Evolutionary conservation across 2,329 filamentous ascomycete species (phyloP), one percentile per base, ranked within the genome.

Genomic region (Amauroascus verrucosus): DNA sequence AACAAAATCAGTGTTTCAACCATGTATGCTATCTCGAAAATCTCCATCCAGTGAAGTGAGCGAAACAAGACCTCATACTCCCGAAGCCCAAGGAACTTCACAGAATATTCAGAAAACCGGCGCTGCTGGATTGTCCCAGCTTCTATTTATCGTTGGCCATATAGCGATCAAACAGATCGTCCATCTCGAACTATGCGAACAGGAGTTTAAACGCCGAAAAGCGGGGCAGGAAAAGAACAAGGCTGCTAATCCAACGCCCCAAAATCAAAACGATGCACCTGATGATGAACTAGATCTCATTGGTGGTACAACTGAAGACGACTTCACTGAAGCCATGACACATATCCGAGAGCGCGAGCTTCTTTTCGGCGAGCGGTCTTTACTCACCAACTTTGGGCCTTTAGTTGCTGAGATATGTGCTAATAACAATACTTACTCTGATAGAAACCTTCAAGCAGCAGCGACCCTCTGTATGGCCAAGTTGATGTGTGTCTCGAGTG

Each of bases 91-190:
- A 20, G 38, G 54, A 38, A 52, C 40, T 41, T 61, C 60, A 24
- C 64, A 68, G 20, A 56, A 58, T 20, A 69, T 75, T 63, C 80
- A 84, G 28, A 87, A 84, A 60, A 80, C 83, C 3, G 83, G 67
- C 8, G 66, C 88, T 1, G 78, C 89, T 45, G 83, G 81, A 0
- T 76, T 98, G 1, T 95, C 93, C 0, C 93, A 97, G 63, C 78
- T 98, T 1, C 77, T 98, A 0, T 97, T 97, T 66, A 85, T 95
- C 33, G 91, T 97, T 28, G 93, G 93, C 0, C 93, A 98, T 64
- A 86, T 97, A 46, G 93, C 93, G 13, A 93, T 98, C 66, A 98
- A 98, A 72, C 94, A 98, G 66, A 98, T 98, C 61, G 94, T 98
- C 0, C 93, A 98, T 67, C 80, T 98, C 9, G 93, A 98, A 63